These are phyloP conservation scores for Gossypium ekmanianum DNA, from an alignment of 345 rosid species.

Conservation along the genomic window DNA sequence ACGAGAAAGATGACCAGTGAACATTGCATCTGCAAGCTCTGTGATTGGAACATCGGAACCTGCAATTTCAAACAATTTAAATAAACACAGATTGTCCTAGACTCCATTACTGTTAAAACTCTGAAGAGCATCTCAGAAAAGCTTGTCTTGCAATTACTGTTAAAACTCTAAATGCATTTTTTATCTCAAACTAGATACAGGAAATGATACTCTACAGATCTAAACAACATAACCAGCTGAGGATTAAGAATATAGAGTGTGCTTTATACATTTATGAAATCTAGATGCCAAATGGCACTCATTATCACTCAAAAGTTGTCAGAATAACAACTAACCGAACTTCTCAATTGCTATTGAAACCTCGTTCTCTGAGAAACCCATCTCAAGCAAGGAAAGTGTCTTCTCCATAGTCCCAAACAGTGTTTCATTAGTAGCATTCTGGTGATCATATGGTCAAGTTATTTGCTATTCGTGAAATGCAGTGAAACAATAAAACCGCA, in stretches of 20 bases:
- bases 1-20: conserved; percentile 46
- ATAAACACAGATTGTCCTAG: not conserved
- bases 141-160: not conserved
- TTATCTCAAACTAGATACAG: conserved; percentile 20
- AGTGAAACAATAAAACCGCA: not conserved
- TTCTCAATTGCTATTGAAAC: conserved; percentile 81
- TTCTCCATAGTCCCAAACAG: conserved; percentile 80
- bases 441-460: conserved; percentile 23
- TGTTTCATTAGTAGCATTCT: conserved; percentile 54
- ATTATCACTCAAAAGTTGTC: not conserved
- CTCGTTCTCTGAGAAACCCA: conserved; percentile 90
- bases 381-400: conserved; percentile 74
- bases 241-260: not conserved
- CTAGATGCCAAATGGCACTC: conserved; percentile 8
- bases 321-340: conserved; percentile 50
- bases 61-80: conserved; percentile 24
- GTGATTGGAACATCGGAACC: conserved; percentile 57
- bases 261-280: not conserved
- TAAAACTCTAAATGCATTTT: conserved; percentile 13
- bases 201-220: conserved; percentile 21
- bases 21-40: conserved; percentile 71
- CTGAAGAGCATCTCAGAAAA: not conserved
- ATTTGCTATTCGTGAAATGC: conserved; percentile 9
- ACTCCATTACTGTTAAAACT: not conserved
- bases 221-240: not conserved